phyloP scores from a whole-genome alignment of 2,329 filamentous ascomycete genomes.

The Moelleriella libera region DNA sequence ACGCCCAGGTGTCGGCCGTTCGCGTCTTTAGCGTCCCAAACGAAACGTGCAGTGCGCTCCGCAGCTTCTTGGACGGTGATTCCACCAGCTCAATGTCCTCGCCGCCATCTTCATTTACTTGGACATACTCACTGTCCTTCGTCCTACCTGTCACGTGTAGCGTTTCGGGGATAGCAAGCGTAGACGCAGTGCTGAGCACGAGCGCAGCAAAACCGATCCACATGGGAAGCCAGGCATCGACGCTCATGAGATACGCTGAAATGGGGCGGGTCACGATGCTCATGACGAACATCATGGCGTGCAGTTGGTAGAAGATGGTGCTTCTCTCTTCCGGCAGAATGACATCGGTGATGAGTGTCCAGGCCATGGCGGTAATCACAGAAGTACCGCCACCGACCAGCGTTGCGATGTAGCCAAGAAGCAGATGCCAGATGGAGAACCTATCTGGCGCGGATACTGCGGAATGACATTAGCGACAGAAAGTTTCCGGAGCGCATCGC shows the following conservation, averaged over 20 bases:
- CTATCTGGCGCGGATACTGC: conserved; percentile 21
- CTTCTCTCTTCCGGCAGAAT: conserved; percentile 22
- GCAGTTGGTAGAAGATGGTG: conserved; percentile 24
- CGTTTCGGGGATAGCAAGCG: conserved; percentile 27
- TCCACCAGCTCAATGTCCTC: not conserved
- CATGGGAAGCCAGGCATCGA: conserved; percentile 25
- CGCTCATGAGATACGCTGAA: conserved; percentile 22
- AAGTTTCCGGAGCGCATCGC: no score
- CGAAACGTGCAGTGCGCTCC: no score
- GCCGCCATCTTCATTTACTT: no score
- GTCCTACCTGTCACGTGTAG: conserved; percentile 12
- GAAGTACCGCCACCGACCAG: conserved; percentile 26
- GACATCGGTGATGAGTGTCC: conserved; percentile 29
- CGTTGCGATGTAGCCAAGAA: conserved; percentile 17
- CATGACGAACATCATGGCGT: conserved; percentile 21
- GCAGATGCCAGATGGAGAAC: conserved; percentile 25
- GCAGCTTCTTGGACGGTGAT: conserved; percentile 8
- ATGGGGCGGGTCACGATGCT: conserved; percentile 24
- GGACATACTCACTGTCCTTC: not conserved
- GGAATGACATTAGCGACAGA: no score
- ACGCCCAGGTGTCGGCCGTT: conserved; percentile 21
- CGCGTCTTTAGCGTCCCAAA: conserved; percentile 14
- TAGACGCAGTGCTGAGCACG: conserved; percentile 12
- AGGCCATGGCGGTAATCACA: conserved; percentile 27
- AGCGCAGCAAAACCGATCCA: conserved; percentile 17